Percentiles rank a stretch among this genome's conserved stretches.
Evolutionary conservation across 2,329 filamentous ascomycete species (phyloP).

Genomic region (Scopulariopsis brevicaulis): DNA sequence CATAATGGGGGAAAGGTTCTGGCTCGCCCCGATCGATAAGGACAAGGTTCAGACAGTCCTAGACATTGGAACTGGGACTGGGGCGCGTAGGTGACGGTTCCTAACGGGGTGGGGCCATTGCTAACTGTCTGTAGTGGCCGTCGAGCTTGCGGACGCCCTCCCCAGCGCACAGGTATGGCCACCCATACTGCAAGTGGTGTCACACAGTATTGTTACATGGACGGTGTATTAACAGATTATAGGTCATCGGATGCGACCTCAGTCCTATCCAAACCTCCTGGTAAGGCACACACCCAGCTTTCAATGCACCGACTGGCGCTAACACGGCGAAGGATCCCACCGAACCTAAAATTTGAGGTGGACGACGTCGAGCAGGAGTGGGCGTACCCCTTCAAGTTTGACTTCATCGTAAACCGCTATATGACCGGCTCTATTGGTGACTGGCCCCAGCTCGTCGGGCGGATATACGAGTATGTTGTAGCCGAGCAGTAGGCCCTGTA

Average conservation of each 20-base stretch:
- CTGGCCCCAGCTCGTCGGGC: conserved; percentile 37
- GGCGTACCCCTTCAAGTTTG: conserved; percentile 42
- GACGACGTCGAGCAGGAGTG: conserved; percentile 47
- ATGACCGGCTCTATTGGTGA: conserved; percentile 44
- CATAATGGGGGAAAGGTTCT: too few relatives aligned
- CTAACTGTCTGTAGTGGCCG: conserved; percentile 21
- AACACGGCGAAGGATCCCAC: conserved; percentile 39
- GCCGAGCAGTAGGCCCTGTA: neutral
- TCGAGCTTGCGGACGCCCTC: conserved; percentile 23
- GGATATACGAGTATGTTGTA: conserved; percentile 15
- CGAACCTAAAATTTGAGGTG: conserved; percentile 43
- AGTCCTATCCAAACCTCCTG: conserved; percentile 13
- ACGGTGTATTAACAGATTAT: too few relatives aligned
- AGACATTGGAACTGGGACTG: conserved; percentile 14
- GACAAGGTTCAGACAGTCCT: conserved; percentile 9
- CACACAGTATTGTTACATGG: too few relatives aligned
- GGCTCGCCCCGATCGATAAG: too few relatives aligned
- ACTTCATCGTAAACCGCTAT: conserved; percentile 49
- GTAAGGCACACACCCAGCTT: too few relatives aligned
- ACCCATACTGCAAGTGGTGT: too few relatives aligned
- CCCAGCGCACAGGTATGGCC: conserved; percentile 12
- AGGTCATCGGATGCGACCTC: conserved; percentile 13
- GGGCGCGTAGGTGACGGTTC: conserved; percentile 9
- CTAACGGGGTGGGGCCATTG: neutral
- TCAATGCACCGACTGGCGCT: too few relatives aligned